Conservation (phyloP, 371 early-diverging fungal genomes). For the Thermomucor indicae-seudaticae region DNA sequence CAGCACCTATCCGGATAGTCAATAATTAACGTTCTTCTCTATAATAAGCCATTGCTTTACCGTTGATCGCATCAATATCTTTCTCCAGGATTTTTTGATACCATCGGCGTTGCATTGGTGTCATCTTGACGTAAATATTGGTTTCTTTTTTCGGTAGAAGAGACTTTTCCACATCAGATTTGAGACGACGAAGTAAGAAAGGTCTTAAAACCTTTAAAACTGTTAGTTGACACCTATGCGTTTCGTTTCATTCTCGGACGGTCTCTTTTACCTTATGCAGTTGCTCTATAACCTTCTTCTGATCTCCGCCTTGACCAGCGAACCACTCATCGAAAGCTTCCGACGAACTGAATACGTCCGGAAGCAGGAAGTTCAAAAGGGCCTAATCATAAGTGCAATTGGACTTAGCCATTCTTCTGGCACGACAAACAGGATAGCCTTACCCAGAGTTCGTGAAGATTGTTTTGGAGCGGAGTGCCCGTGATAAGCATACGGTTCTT, state of each 20-base stretch:
- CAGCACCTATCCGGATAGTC: slow-evolving; percentile 11
- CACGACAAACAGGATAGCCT: background rate
- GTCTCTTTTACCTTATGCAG: slow-evolving; percentile 73
- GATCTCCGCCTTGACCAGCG: slow-evolving; percentile 67
- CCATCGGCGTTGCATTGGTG: slow-evolving; percentile 95
- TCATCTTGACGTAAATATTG: slow-evolving; percentile 95
- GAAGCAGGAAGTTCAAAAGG: slow-evolving; percentile 96
- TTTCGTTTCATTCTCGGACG: background rate
- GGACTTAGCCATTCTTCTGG: background rate
- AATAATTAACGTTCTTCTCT: background rate
- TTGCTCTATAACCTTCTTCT: slow-evolving; percentile 85
- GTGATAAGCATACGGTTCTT: slow-evolving; percentile 94
- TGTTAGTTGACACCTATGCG: background rate
- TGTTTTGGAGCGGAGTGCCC: slow-evolving; percentile 99
- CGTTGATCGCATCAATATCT: slow-evolving; percentile 95
- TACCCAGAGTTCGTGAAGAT: slow-evolving; percentile 97
- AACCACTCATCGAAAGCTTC: slow-evolving; percentile 96
- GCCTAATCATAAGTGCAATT: slow-evolving; percentile 40
- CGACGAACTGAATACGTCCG: slow-evolving; percentile 90
- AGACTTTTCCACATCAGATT: slow-evolving; percentile 97
- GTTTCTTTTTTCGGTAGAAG: slow-evolving; percentile 96
- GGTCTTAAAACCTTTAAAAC: slow-evolving; percentile 72
- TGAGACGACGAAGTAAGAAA: slow-evolving; percentile 97
- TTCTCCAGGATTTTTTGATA: slow-evolving; percentile 97
- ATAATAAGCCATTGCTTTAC: slow-evolving; percentile 29